These are phyloP conservation scores for Pythium angustatum DNA, from an alignment of 352 stramenopile genomes.

Conservation along the genomic window DNA sequence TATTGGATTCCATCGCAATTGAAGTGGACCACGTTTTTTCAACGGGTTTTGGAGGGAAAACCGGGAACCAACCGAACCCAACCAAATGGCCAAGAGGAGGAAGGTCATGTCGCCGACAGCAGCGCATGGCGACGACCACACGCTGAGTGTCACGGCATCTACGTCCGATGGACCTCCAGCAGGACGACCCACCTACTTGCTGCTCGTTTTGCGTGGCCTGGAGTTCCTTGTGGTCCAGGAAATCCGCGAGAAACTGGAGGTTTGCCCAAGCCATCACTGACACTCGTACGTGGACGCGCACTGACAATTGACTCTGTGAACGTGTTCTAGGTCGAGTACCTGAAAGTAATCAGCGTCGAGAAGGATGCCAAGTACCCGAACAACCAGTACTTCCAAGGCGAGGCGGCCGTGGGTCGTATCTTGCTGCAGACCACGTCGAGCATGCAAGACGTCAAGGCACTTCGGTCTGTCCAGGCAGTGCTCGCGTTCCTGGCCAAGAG, in stretches of 20 bases:
- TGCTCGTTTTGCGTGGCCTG: constrained; percentile 76
- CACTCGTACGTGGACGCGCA: neutral
- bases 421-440: constrained; percentile 61
- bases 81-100: constrained; percentile 15
- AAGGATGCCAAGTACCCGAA: constrained; percentile 49
- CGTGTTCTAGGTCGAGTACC: constrained; percentile 43
- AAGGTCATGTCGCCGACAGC: constrained; percentile 23
- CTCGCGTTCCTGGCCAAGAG: constrained; percentile 60
- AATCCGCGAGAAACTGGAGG: constrained; percentile 68
- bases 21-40: constrained; percentile 16
- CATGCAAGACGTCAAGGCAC: constrained; percentile 43
- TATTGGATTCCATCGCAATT: neutral
- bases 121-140: neutral
- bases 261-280: constrained; percentile 14
- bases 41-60: constrained; percentile 21
- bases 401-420: constrained; percentile 68
- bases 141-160: neutral
- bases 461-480: constrained; percentile 56
- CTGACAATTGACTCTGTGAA: neutral
- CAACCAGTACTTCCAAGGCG: constrained; percentile 72
- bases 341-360: constrained; percentile 70
- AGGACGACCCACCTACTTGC: constrained; percentile 52
- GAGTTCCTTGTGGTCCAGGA: constrained; percentile 70
- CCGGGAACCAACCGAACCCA: constrained; percentile 9
- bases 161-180: neutral